Percentiles rank a stretch among this genome's conserved stretches.
phyloP scores from a whole-genome alignment of 129 eudicot species.

The Flaveria trinervia region DNA sequence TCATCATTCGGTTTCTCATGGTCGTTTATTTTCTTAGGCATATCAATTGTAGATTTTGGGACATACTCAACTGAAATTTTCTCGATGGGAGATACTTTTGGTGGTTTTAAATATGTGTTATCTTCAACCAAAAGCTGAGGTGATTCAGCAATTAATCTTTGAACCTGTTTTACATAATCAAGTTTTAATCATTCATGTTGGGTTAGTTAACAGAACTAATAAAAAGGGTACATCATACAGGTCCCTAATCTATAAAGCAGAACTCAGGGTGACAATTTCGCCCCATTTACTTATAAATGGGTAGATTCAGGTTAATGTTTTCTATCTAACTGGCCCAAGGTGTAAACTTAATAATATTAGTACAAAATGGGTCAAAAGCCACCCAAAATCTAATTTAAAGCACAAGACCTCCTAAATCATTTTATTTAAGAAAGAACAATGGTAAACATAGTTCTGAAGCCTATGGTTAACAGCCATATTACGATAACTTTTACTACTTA shows the following conservation, averaged over 20 bases:
- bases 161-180: constrained; percentile 56
- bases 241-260: too few species aligned
- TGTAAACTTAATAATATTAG: not conserved
- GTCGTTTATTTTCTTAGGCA: constrained; percentile 39
- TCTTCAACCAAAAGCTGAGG: constrained; percentile 75
- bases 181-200: not conserved
- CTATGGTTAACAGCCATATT: not conserved
- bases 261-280: not conserved
- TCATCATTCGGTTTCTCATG: constrained; percentile 46
- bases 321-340: not conserved
- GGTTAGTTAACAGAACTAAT: not conserved
- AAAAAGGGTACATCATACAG: not conserved
- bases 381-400: not conserved
- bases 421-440: not conserved
- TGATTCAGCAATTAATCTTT: constrained; percentile 73
- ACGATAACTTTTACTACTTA: not conserved
- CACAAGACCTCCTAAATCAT: not conserved
- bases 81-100: constrained; percentile 50
- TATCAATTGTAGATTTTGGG: constrained; percentile 40
- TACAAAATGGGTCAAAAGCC: not conserved
- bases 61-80: constrained; percentile 50
- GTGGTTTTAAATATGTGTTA: constrained; percentile 47
- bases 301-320: not conserved
- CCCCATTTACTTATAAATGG: not conserved
- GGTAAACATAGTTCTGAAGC: not conserved